phyloP scores from a whole-genome alignment of 352 stramenopile species.

The Globisporangium mamillatum region DNA sequence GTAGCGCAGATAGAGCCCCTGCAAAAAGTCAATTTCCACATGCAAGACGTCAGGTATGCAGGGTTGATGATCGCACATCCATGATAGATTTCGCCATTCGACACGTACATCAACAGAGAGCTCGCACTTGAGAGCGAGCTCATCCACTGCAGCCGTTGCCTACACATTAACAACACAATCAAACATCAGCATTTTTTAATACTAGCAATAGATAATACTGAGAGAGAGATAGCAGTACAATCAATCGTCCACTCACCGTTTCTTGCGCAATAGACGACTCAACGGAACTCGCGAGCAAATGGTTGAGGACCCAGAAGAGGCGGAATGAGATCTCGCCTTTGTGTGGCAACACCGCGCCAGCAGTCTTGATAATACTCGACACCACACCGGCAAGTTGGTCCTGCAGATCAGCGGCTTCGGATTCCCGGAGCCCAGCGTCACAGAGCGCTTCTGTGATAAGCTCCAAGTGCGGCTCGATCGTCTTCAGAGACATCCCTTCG shows the following conservation, averaged over 20 bases:
- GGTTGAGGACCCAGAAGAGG: slow-evolving; percentile 80
- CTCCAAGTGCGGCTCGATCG: slow-evolving; percentile 61
- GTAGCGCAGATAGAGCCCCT: slow-evolving; percentile 61
- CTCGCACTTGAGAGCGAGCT: slow-evolving; percentile 30
- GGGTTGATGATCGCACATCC: neutral
- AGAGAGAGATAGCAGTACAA: neutral
- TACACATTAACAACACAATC: slow-evolving; percentile 18
- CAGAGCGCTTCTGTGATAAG: slow-evolving; percentile 72
- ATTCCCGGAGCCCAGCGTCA: slow-evolving; percentile 64
- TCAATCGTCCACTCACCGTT: slow-evolving; percentile 29
- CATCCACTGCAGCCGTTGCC: slow-evolving; percentile 33
- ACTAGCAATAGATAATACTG: neutral
- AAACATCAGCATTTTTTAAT: neutral
- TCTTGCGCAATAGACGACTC: slow-evolving; percentile 51
- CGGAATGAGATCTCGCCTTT: slow-evolving; percentile 59
- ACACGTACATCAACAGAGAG: slow-evolving; percentile 43
- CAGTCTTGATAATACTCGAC: slow-evolving; percentile 59
- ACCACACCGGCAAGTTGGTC: slow-evolving; percentile 61
- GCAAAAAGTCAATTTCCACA: neutral
- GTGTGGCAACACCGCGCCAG: slow-evolving; percentile 33
- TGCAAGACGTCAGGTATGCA: neutral
- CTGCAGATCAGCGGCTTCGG: slow-evolving; percentile 68
- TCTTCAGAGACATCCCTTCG: slow-evolving; percentile 65
- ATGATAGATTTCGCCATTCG: neutral
- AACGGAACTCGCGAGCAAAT: slow-evolving; percentile 56